Base-by-base conservation (phyloP, 148 eudicot genomes). In the Rhododendron vialii region DNA sequence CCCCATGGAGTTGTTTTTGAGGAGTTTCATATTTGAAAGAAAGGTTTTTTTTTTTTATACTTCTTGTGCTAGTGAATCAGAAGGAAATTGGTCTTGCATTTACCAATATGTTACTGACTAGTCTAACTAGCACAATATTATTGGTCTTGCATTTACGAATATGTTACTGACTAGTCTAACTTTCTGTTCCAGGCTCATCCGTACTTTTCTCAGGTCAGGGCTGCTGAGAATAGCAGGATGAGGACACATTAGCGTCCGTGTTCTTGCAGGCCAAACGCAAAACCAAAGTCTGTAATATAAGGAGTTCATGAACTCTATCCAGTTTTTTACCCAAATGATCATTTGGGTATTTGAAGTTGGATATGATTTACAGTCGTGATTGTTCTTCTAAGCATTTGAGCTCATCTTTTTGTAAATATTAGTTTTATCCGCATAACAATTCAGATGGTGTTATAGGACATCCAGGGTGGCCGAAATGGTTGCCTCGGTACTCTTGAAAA, bases 141-240 rank as follows among this genome's bases (percentile, higher is more conserved):
- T 69, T 69, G 17, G 75, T 69, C 36, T 4, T 2, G 22, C 24
- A 35, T 43, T 67, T 45, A 45, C 55, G 7, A 14, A 41, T 65
- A 65, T 41, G 84, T 41, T 59, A 36, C n/a, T 22, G n/a, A 61
- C 48, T 30, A 55, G 20, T 55, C 69, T 33, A 36, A 0, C 76
- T 51, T 84, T 81, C 17, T 65, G 35, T 80, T 50, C 20, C 87
- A 96, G 99, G 96, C 94, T 45, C 98, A 95, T 89, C 96, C 96
- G 43, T 96, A 96, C 83, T 96, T 96, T 88, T 84, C 91, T 80
- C 98, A 95, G 92, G 99, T 96, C 73, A 89, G 98, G 89, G 98
- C 99, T 85, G 99, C 96, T 26, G 99, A 96, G 89, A 95, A 86
- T 83, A 94, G 96, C 91, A 92, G 99, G 90, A 94, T 90, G 92